Evolutionary conservation across 1,139 yeast species (phyloP).

Genomic region (Taphrina wiesneri): DNA sequence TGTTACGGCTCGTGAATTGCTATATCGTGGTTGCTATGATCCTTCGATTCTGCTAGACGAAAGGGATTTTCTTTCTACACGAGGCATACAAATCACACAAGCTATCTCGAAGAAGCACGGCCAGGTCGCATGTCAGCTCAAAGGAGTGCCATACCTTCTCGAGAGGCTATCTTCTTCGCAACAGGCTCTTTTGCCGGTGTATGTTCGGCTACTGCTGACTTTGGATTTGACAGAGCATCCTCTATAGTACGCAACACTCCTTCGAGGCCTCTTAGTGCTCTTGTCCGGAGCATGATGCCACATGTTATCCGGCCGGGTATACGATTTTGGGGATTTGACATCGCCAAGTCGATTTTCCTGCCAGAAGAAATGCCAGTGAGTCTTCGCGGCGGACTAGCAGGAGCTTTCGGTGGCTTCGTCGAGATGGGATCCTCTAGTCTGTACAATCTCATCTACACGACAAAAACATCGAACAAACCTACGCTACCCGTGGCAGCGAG

Average conservation of each 20-base stretch:
- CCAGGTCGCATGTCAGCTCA: neutral
- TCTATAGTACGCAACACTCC: neutral
- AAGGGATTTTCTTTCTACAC: no score
- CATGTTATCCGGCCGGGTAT: constrained; percentile 19
- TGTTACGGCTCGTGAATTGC: no score
- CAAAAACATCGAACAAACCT: neutral
- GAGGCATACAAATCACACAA: no score
- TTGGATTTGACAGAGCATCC: neutral
- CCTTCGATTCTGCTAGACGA: no score
- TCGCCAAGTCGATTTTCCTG: neutral
- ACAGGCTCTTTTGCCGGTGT: constrained; percentile 12
- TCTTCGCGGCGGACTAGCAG: constrained; percentile 7
- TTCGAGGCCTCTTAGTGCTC: neutral
- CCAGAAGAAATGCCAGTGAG: constrained; percentile 10
- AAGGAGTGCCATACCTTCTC: neutral
- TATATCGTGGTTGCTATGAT: no score
- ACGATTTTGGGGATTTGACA: constrained; percentile 19
- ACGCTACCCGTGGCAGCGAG: neutral
- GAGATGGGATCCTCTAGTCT: constrained; percentile 8
- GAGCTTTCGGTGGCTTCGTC: constrained; percentile 6
- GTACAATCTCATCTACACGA: neutral
- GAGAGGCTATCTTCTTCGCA: constrained; percentile 6
- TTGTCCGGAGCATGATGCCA: constrained; percentile 5
- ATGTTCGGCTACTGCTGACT: constrained; percentile 15
- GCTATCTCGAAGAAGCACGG: no score